phyloP scores from a whole-genome alignment of 805 yeast species.

The Wickerhamiella hasegawae region DNA sequence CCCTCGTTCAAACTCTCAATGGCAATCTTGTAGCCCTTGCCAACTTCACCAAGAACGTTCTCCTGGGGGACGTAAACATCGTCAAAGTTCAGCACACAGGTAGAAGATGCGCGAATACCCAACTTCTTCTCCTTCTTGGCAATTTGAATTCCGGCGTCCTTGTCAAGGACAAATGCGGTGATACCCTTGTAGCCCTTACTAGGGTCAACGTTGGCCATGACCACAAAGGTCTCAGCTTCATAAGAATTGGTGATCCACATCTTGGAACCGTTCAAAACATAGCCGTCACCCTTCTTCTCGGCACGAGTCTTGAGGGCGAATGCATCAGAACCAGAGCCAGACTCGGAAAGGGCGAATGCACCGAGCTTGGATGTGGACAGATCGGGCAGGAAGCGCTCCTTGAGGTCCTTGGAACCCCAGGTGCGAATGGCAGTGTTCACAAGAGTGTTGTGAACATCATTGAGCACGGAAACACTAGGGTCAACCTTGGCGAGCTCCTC shows the following conservation, averaged over 20 bases:
- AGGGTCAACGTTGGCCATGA: constrained; percentile 28
- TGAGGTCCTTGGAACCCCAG: constrained; percentile 24
- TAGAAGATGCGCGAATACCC: constrained; percentile 29
- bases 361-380: constrained; percentile 24
- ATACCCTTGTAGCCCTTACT: constrained; percentile 29
- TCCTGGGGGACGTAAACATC: constrained; percentile 27
- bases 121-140: constrained; percentile 31
- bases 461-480: constrained; percentile 27
- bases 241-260: constrained; percentile 32
- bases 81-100: constrained; percentile 27
- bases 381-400: constrained; percentile 26
- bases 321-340: constrained; percentile 29
- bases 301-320: constrained; percentile 28
- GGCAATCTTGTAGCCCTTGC: constrained; percentile 31
- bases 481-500: constrained; percentile 31
- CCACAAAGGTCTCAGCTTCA: constrained; percentile 28
- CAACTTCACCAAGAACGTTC: constrained; percentile 27
- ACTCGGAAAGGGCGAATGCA: constrained; percentile 26
- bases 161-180: constrained; percentile 28
- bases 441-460: constrained; percentile 31
- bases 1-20: constrained; percentile 30
- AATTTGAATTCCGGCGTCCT: constrained; percentile 25
- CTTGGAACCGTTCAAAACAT: constrained; percentile 26
- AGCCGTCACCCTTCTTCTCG: constrained; percentile 24
- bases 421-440: constrained; percentile 27